Conservation (phyloP, 495 filamentous ascomycete species). For the Cercophora newfieldiana region DNA sequence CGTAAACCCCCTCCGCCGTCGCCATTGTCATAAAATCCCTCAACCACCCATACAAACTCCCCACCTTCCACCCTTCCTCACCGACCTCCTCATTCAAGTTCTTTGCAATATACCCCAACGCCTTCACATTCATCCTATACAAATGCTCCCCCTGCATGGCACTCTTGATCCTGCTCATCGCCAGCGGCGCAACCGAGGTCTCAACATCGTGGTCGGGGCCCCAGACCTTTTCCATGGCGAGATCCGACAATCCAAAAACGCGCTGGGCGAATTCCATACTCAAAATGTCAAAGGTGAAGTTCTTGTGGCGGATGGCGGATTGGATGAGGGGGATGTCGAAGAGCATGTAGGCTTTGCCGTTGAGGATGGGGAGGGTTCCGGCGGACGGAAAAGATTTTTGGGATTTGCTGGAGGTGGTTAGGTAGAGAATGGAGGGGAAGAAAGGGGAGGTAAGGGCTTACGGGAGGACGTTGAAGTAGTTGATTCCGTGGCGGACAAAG, state of each 20-base stretch:
- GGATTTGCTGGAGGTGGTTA: background rate
- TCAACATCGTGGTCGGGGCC: background rate
- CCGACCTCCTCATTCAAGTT: slow-evolving; percentile 7
- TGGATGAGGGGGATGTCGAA: slow-evolving; percentile 5
- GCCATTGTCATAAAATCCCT: slow-evolving; percentile 30
- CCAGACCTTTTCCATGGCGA: background rate
- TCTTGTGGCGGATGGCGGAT: slow-evolving; percentile 10
- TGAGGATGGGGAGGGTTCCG: slow-evolving; percentile 12
- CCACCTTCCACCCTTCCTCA: slow-evolving; percentile 1
- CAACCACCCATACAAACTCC: slow-evolving; percentile 34
- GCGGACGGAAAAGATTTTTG: background rate
- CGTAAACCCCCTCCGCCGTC: slow-evolving; percentile 33
- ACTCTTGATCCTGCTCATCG: slow-evolving; percentile 5
- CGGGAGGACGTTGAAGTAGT: background rate
- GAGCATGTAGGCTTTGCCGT: slow-evolving; percentile 10
- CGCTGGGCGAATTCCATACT: slow-evolving; percentile 7
- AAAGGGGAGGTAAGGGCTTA: background rate
- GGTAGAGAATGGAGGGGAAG: background rate
- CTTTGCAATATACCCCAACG: slow-evolving; percentile 14
- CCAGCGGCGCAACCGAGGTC: background rate
- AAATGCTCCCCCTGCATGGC: background rate
- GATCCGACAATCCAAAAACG: slow-evolving; percentile 1
- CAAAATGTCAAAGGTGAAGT: slow-evolving; percentile 3
- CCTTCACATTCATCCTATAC: background rate
- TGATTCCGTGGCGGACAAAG: background rate